These are phyloP conservation scores for Anthracocystis panici-leucophaei DNA, from an alignment of 1,284 basidiomycete genomes.

Conservation along the genomic window DNA sequence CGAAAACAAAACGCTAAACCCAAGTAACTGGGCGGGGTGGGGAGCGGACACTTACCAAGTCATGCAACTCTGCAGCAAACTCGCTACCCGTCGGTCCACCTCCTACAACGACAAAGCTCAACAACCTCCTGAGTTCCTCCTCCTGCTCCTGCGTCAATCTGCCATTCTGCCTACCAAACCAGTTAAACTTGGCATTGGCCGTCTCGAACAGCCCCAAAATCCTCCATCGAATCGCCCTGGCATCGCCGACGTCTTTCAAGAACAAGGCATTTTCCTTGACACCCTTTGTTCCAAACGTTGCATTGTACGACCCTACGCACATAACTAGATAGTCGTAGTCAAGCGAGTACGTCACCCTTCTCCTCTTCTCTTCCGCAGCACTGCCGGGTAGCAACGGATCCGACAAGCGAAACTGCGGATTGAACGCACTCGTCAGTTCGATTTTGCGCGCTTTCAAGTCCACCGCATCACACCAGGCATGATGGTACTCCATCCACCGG, in stretches of 20 bases:
- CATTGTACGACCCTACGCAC: slow-evolving; percentile 84
- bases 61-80: slow-evolving; percentile 80
- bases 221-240: slow-evolving; percentile 80
- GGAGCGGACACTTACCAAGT: slow-evolving; percentile 72
- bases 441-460: slow-evolving; percentile 16
- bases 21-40: neutral
- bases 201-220: slow-evolving; percentile 85
- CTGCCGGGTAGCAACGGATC: slow-evolving; percentile 70
- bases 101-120: slow-evolving; percentile 53
- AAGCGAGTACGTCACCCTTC: slow-evolving; percentile 22
- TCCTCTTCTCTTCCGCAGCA: slow-evolving; percentile 3
- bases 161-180: slow-evolving; percentile 69
- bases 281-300: slow-evolving; percentile 75
- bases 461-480: slow-evolving; percentile 70
- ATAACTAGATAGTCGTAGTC: slow-evolving; percentile 81
- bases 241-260: slow-evolving; percentile 84
- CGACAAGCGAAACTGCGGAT: slow-evolving; percentile 72
- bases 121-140: slow-evolving; percentile 19
- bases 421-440: slow-evolving; percentile 32
- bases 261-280: slow-evolving; percentile 67
- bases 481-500: slow-evolving; percentile 65
- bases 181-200: slow-evolving; percentile 72
- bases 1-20: no score
- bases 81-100: slow-evolving; percentile 57
- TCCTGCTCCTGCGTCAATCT: slow-evolving; percentile 77